Conservation (phyloP, 164 flowering plant genomes). For the Aristolochia californica region DNA sequence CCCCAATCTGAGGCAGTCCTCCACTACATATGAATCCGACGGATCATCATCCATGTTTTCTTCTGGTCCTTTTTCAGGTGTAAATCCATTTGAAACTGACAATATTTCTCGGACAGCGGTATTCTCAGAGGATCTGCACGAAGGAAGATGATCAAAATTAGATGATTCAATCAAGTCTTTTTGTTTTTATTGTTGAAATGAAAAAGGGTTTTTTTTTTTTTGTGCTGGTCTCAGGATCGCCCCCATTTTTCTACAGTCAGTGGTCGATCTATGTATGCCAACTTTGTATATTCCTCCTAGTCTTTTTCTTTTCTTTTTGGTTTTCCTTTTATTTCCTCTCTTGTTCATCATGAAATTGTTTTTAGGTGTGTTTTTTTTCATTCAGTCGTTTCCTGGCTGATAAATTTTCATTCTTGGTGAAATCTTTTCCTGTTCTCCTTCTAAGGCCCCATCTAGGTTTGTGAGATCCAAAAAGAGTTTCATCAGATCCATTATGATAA, state of each 20-base stretch:
- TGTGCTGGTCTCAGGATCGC: too few relatives aligned
- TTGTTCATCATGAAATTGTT: too few relatives aligned
- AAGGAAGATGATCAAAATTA: conserved; percentile 50
- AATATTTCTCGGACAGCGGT: conserved; percentile 58
- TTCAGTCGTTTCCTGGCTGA: too few relatives aligned
- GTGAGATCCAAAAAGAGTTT: too few relatives aligned
- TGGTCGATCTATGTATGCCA: not conserved
- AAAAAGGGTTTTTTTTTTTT: not conserved
- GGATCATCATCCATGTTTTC: conserved; percentile 92
- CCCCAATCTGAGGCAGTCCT: conserved; percentile 72
- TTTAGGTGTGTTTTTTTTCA: too few relatives aligned
- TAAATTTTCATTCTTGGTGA: too few relatives aligned
- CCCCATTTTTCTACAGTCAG: too few relatives aligned
- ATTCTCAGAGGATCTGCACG: conserved; percentile 95
- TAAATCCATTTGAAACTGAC: conserved; percentile 63
- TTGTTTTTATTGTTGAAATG: not conserved
- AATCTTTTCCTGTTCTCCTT: too few relatives aligned
- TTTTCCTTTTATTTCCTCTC: too few relatives aligned
- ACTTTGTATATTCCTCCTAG: not conserved
- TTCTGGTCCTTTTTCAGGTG: conserved; percentile 89
- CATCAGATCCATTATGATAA: too few relatives aligned
- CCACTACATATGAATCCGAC: conserved; percentile 84
- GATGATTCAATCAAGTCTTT: too few relatives aligned
- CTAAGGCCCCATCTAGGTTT: too few relatives aligned
- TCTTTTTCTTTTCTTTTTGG: not conserved